These are phyloP conservation scores for Ophiostoma sp. DNA, from an alignment of 2,329 filamentous ascomycete species.

Conservation along the genomic window DNA sequence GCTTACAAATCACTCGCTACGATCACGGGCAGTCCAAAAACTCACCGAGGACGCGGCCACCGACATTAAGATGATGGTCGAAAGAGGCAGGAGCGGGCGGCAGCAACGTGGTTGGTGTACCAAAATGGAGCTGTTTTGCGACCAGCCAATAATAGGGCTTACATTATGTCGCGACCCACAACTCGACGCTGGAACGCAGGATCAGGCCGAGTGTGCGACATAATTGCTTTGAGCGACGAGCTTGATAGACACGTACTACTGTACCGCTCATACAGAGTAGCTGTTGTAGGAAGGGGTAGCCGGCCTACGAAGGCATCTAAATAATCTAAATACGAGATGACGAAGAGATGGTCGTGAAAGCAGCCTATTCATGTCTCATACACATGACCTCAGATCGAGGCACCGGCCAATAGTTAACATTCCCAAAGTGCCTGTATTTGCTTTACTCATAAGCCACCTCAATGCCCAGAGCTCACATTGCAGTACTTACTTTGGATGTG, in stretches of 20 bases:
- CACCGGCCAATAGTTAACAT: too few relatives aligned
- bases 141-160: not conserved
- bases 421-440: not conserved
- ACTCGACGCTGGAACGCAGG: not conserved
- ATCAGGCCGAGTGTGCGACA: not conserved
- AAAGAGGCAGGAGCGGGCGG: not conserved
- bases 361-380: too few relatives aligned
- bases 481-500: too few relatives aligned
- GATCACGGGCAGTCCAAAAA: not conserved
- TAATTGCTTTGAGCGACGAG: not conserved
- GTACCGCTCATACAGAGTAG: too few relatives aligned
- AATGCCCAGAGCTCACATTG: too few relatives aligned
- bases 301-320: too few relatives aligned
- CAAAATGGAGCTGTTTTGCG: not conserved
- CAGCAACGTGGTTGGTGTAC: conserved; percentile 2
- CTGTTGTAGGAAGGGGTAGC: too few relatives aligned
- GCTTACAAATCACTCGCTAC: not conserved
- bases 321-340: too few relatives aligned
- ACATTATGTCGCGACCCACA: not conserved
- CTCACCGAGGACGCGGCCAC: not conserved
- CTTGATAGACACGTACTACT: not conserved
- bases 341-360: too few relatives aligned
- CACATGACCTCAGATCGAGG: too few relatives aligned
- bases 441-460: not conserved
- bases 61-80: not conserved